Percentiles rank a stretch among this genome's conserved stretches.
These are phyloP conservation scores for Huntiella moniliformis DNA, from an alignment of 2,329 filamentous ascomycete species.

Conservation along the genomic window DNA sequence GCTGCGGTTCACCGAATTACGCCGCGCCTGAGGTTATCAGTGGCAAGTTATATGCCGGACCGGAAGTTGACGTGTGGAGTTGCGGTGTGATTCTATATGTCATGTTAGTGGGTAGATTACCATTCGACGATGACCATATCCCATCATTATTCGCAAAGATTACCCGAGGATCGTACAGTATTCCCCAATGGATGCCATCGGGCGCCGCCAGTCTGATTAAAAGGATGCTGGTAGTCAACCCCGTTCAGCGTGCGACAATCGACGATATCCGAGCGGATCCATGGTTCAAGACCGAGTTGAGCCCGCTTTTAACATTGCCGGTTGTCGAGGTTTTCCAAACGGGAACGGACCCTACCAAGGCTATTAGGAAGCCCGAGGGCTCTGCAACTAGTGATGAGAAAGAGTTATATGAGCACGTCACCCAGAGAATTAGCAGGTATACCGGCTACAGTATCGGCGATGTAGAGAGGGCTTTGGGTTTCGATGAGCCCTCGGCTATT, in stretches of 20 bases:
- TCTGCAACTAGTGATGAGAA: slow-evolving; percentile 68
- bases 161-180: slow-evolving; percentile 77
- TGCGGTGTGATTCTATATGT: slow-evolving; percentile 83
- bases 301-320: slow-evolving; percentile 68
- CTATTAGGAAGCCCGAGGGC: slow-evolving; percentile 57
- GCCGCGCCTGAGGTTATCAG: slow-evolving; percentile 95
- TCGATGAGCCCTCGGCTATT: slow-evolving; percentile 88
- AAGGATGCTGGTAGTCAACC: slow-evolving; percentile 88
- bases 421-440: slow-evolving; percentile 87
- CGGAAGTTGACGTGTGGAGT: slow-evolving; percentile 97
- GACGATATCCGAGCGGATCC: slow-evolving; percentile 82
- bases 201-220: slow-evolving; percentile 71
- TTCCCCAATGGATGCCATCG: slow-evolving; percentile 75
- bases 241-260: slow-evolving; percentile 83
- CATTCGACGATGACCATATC: slow-evolving; percentile 97
- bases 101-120: slow-evolving; percentile 61
- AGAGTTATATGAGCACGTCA: slow-evolving; percentile 79
- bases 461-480: slow-evolving; percentile 81
- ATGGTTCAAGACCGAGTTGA: slow-evolving; percentile 81
- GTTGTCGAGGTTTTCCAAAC: slow-evolving; percentile 86
- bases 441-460: slow-evolving; percentile 95
- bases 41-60: slow-evolving; percentile 90
- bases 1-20: slow-evolving; percentile 95
- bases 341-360: slow-evolving; percentile 81
- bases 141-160: slow-evolving; percentile 97